A percentile compares a stretch with the other conserved stretches of the same genome.
phyloP scores from a whole-genome alignment of 805 yeast species.

The Hermanozyma aechmeae region DNA sequence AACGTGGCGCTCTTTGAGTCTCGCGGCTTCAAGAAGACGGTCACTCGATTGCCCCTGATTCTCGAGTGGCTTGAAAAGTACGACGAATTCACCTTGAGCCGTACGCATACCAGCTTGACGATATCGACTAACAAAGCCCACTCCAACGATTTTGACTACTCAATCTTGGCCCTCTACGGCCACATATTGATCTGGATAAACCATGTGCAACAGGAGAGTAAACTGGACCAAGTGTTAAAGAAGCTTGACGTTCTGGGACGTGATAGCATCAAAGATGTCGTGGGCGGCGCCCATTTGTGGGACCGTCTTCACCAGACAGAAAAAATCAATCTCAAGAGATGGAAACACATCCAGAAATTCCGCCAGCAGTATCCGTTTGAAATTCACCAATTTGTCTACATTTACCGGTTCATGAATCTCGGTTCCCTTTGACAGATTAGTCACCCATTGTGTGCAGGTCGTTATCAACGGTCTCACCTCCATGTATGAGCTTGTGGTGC shows the following conservation, averaged over 20 bases:
- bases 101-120: conserved; percentile 23
- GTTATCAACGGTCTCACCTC: background rate
- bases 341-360: conserved; percentile 33
- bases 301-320: conserved; percentile 23
- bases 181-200: conserved; percentile 29
- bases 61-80: conserved; percentile 19
- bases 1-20: conserved; percentile 28
- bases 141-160: conserved; percentile 27
- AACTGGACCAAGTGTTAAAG: conserved; percentile 5
- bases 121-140: conserved; percentile 24
- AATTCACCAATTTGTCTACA: conserved; percentile 30
- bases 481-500: conserved; percentile 12
- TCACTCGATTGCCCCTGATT: conserved; percentile 17
- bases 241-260: conserved; percentile 12
- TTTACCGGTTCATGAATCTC: conserved; percentile 26
- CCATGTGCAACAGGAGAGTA: conserved; percentile 13
- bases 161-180: conserved; percentile 28
- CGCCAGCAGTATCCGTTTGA: conserved; percentile 27
- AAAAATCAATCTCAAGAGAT: conserved; percentile 29
- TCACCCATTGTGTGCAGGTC: background rate
- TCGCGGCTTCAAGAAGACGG: conserved; percentile 21
- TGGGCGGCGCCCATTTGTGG: conserved; percentile 34
- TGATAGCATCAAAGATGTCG: conserved; percentile 12
- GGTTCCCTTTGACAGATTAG: conserved; percentile 1
- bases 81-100: conserved; percentile 22